Evolutionary conservation across 1,139 yeast species (phyloP), one percentile per base, ranked within the genome.

Genomic region (Zygotorulaspora mrakii): DNA sequence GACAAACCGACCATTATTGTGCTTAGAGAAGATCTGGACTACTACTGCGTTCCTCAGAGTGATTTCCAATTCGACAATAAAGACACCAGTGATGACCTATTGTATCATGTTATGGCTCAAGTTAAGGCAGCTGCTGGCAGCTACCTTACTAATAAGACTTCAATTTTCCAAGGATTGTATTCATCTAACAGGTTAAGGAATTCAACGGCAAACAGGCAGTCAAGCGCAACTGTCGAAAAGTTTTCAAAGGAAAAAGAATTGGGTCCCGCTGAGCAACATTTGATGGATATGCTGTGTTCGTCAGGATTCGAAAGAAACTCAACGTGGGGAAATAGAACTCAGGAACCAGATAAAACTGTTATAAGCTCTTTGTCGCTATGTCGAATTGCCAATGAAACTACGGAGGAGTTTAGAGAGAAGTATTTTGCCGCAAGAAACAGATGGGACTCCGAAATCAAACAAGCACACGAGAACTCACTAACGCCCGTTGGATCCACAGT

Each of bases 211-310:
- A 26, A 20, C 11, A 37, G 35, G 11, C 12, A 13, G 14, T n/a
- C 16, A 6, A 31, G 11, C 11, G 21, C 32, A 17, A 29, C 23
- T 8, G 18, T 22, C 12, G 34, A 31, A 3, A 31, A 21, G 8
- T 20, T 9, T 17, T 24, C 35, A 9, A 46, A 52, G 54, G 70
- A 61, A 3, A 77, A 76, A 50, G 69, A 68, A 21, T 67, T 86
- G 42, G 96, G 94, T 2, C 83, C 95, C 5, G 97, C 98, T 0
- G 99, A 94, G 62, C 91, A 84, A 60, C 97, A 91, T 64, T 70
- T 94, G 39, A 77, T 87, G 65, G 96, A 88, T 49, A 94, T 94
- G 98, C 73, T 94, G 39, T 88, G 96, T 56, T 74, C 94, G 0
- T 82, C 95, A 1, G 99, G 99, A 0, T 86, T 89, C 52, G 66